Conservation (phyloP, 768 basidiomycete species). For the Cantharellus cinnabarinus region DNA sequence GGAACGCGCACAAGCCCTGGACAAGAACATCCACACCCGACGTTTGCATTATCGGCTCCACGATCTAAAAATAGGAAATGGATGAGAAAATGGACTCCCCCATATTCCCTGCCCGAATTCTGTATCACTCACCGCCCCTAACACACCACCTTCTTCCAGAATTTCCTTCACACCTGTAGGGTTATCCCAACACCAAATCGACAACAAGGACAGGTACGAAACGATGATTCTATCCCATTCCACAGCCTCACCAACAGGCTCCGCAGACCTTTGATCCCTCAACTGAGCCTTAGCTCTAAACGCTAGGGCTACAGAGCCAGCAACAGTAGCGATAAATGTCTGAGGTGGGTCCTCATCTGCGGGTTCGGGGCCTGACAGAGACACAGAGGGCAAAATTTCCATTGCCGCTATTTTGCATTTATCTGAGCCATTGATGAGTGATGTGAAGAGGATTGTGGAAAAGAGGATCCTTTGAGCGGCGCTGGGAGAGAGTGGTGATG, state of each 20-base stretch:
- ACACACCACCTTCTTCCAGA: constrained; percentile 63
- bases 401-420: constrained; percentile 22
- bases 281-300: constrained; percentile 55
- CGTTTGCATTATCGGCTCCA: constrained; percentile 84
- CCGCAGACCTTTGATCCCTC: constrained; percentile 26
- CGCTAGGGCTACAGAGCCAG: constrained; percentile 77
- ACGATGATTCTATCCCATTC: constrained; percentile 87
- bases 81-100: neutral
- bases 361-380: neutral
- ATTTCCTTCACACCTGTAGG: constrained; percentile 74
- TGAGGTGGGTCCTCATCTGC: constrained; percentile 27
- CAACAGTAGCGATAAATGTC: constrained; percentile 61
- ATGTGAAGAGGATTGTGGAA: constrained; percentile 57
- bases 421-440: constrained; percentile 42
- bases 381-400: constrained; percentile 12
- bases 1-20: constrained; percentile 76
- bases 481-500: constrained; percentile 34
- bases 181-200: constrained; percentile 96
- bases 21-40: constrained; percentile 70
- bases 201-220: constrained; percentile 62
- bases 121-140: constrained; percentile 55
- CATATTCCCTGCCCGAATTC: neutral
- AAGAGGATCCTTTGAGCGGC: constrained; percentile 48
- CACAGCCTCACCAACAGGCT: constrained; percentile 28
- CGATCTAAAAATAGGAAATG: constrained; percentile 33